phyloP scores from a whole-genome alignment of 257 asterid species.

The Nicotiana knightiana region DNA sequence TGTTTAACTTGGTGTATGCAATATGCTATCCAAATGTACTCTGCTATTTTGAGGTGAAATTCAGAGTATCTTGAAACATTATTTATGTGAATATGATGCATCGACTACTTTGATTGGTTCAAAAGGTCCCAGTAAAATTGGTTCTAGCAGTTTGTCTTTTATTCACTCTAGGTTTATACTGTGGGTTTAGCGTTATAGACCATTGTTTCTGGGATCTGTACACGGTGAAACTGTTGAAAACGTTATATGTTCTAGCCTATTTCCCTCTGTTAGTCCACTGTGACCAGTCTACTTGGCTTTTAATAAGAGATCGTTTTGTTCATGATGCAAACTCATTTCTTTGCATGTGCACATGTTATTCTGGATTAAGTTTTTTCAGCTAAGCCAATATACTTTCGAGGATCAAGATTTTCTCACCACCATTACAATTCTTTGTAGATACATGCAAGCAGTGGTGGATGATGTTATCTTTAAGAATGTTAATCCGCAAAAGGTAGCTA shows the following conservation, averaged over 20 bases:
- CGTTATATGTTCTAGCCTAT: neutral
- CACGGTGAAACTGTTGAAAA: neutral
- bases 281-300: neutral
- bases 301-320: neutral
- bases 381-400: neutral
- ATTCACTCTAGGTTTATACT: neutral
- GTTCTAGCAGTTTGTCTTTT: neutral
- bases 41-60: neutral
- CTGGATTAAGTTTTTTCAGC: neutral
- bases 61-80: neutral
- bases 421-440: constrained; percentile 40
- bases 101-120: neutral
- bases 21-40: neutral
- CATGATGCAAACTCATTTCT: neutral
- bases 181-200: neutral
- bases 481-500: constrained; percentile 66
- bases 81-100: neutral
- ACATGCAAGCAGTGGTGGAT: constrained; percentile 95
- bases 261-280: neutral
- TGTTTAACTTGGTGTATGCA: neutral
- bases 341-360: neutral
- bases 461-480: constrained; percentile 67
- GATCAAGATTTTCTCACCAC: neutral
- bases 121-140: neutral
- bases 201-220: neutral